Evolutionary conservation across 306 rosid species (phyloP), one percentile per base, ranked within the genome.

Genomic region (Geum urbanum): DNA sequence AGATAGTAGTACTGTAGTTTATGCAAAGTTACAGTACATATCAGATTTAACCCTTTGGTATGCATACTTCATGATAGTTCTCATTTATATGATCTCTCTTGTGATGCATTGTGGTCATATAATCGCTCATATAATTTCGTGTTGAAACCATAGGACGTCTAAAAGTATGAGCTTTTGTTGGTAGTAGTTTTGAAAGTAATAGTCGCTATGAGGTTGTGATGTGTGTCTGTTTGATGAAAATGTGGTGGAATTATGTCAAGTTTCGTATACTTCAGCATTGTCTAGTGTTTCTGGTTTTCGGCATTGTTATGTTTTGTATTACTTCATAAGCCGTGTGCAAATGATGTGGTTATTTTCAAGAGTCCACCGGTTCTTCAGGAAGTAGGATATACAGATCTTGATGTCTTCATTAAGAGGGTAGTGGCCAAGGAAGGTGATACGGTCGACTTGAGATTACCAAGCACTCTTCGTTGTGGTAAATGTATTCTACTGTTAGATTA

Each of bases 361-460:
- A 95, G 97, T 73, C 97, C 99, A 70, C 99, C 97, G 1, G 95
- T 86, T 4, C 99, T 95, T 74, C 99, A 95, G 77, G 87, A 89
- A 83, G 99, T 86, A 75, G 97, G 97, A 80, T 95, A 95, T 61
- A 79, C 97, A 0, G 91, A 91, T 61, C 87, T 87, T 41, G 99
- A 95, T 79, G 97, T 95, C 59, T 95, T 95, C 71, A 91, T 95
- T 70, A 95, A 95, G 83, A 85, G 99, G 72, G 57, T 95, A 59
- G 89, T 95, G 78, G 99, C 97, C 56, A 88, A 84, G 83, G 96
- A 60, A 83, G 99, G 99, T 66, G 99, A 95, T 76, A 70, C 72
- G 37, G 96, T 94, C 56, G 97, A 94, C 96, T 97, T 94, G 74
- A 65, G 84, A 60, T 22, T 51, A 47, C 69, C 77, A 39, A 22